Base-by-base conservation (phyloP, 495 filamentous ascomycete genomes). In the Trichoderma asperelloides region DNA sequence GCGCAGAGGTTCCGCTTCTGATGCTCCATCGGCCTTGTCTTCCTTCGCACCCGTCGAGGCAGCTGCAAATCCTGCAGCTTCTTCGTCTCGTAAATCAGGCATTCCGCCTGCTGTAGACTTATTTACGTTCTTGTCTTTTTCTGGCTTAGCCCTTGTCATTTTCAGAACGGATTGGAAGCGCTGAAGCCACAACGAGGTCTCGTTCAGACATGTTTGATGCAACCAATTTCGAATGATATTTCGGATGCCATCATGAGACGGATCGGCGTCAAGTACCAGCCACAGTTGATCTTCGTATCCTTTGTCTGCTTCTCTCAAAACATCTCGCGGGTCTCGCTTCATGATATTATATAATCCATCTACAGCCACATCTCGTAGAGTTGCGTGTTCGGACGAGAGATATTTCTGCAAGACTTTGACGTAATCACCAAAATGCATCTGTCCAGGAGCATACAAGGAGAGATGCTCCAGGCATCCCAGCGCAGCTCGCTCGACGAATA, bases 301-400 rank as follows among this genome's bases (percentile, higher is more conserved):
- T 40, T 87, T 82, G 9, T 89, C 84, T 15, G 91, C 91, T 2
- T 87, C 85, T 67, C 81, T 73, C 15, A 97, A 82, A 23, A 97
- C 91, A 45, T 89, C 85, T 65, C 89, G 82, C 1, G 93, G 89
- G 77, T 97, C 88, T 60, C 92, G 84, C 74, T 96, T 93, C 93
- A 99, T 97, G 27, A 98, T 78, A 66, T 96, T 96, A 72, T 93
- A 95, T 9, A 99, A 79, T 21, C 91, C 93, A 74, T 96, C 91
- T 16, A 97, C 85, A 21, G 93, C 91, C 60, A 91, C 87, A 69
- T 93, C 87, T 66, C 89, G 83, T 62, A 97, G 84, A 60, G 88
- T 81, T 1, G 81, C 75, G 69, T 87, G 81, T 28, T 84, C 77
- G 9, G 90, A 91, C 37, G 85, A 83, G 55, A 97, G 83, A 69